These are phyloP conservation scores for Aspergillus ellipticus DNA, from an alignment of 495 filamentous ascomycete species.

Conservation along the genomic window DNA sequence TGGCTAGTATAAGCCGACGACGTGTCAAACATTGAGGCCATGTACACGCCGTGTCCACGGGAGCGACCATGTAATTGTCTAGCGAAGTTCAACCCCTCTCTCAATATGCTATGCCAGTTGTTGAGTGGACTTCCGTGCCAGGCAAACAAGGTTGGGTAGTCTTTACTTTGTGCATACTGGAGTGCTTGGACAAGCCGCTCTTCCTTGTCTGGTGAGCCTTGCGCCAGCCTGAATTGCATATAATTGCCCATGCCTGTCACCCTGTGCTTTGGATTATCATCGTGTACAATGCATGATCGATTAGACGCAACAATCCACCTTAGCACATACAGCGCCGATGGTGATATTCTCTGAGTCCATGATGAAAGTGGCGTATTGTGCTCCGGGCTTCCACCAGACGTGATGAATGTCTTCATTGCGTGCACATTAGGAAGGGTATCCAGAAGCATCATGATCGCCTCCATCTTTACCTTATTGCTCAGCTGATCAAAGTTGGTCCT, in stretches of 20 bases:
- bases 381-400: slow-evolving; percentile 22
- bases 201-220: slow-evolving; percentile 90
- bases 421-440: slow-evolving; percentile 64
- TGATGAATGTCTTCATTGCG: slow-evolving; percentile 61
- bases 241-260: slow-evolving; percentile 64
- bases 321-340: slow-evolving; percentile 63
- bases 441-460: slow-evolving; percentile 56
- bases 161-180: slow-evolving; percentile 36
- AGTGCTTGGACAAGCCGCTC: slow-evolving; percentile 69
- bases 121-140: slow-evolving; percentile 74
- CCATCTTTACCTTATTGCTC: slow-evolving; percentile 40
- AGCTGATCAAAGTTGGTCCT: slow-evolving; percentile 56
- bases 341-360: slow-evolving; percentile 63
- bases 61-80: slow-evolving; percentile 59
- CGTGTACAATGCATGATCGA: slow-evolving; percentile 76
- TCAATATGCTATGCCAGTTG: slow-evolving; percentile 92
- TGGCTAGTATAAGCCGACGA: slow-evolving; percentile 54
- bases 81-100: slow-evolving; percentile 75
- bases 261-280: slow-evolving; percentile 43
- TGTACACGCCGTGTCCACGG: slow-evolving; percentile 80
- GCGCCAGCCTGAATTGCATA: slow-evolving; percentile 81
- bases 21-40: slow-evolving; percentile 53
- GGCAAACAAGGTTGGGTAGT: slow-evolving; percentile 70
- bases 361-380: slow-evolving; percentile 39
- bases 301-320: slow-evolving; percentile 93